phyloP scores from a whole-genome alignment of 306 rosid genomes.

The Malus sylvestris region DNA sequence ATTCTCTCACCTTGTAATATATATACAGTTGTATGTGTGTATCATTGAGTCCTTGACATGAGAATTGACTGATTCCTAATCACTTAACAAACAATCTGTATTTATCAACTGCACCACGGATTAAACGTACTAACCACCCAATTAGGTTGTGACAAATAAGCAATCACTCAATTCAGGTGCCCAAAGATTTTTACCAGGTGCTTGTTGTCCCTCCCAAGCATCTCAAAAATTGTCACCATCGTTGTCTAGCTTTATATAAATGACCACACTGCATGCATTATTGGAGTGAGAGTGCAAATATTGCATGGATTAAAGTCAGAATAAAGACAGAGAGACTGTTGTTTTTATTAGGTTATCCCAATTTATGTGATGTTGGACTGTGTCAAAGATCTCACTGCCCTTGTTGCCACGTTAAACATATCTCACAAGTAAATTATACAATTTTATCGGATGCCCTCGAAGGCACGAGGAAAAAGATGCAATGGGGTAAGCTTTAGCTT shows the following conservation, averaged over 20 bases:
- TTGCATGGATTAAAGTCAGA: neutral
- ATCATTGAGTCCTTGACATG: too few relatives aligned
- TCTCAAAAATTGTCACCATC: neutral
- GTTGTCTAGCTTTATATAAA: neutral
- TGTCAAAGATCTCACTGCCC: neutral
- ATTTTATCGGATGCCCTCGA: too few relatives aligned
- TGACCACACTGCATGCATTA: neutral
- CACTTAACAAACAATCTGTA: neutral
- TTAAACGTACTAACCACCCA: neutral
- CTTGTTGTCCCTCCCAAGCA: neutral
- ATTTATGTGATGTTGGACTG: neutral
- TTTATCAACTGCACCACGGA: neutral
- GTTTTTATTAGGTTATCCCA: neutral
- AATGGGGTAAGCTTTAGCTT: neutral
- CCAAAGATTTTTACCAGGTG: neutral
- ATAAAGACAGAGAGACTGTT: neutral
- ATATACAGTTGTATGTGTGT: too few relatives aligned
- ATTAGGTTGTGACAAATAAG: neutral
- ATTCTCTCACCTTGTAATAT: too few relatives aligned
- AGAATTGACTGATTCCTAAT: neutral
- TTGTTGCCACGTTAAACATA: neutral
- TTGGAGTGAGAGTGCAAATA: slow-evolving; percentile 1
- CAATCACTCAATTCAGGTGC: neutral
- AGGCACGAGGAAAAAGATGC: neutral
- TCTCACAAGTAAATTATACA: neutral